Evolutionary conservation across 148 eudicot species (phyloP), one percentile per base, ranked within the genome.

Genomic region (Nepenthes mirabilis): DNA sequence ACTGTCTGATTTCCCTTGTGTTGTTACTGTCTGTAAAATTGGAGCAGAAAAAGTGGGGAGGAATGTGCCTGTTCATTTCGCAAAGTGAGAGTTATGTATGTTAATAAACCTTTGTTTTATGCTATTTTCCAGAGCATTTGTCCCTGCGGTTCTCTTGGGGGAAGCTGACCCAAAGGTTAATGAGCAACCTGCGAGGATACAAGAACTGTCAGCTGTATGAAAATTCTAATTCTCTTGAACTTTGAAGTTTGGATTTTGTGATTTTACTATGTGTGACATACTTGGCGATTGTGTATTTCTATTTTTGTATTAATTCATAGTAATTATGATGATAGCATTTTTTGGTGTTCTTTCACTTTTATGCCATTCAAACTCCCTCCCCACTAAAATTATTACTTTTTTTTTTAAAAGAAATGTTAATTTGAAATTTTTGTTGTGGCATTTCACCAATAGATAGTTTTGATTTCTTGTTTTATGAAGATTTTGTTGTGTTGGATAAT

Each of bases 101-200:
- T 32, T 9, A 34, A n/a, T 9, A 58, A 43, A 45, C 57, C 23
- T 11, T 1, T 58, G 36, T 34, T 12, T 60, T 59, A 23, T 65
- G 48, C 54, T 73, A 35, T 67, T 37, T 63, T 56, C 47, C 80
- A 91, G 98, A 73, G 98, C 98, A 65, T 88, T 85, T 82, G 98
- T 91, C 64, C 98, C 98, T n/a, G 98, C 96, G 33, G 96, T 91
- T 53, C 71, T 91, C 63, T 72, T 91, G 74, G 98, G 98, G 60
- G 98, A 88, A 73, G 72, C 91, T 45, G 94, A 91, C 65, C 66
- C 84, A 45, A 91, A 91, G 77, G 74, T 43, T 59, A 80, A 72
- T 70, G 97, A 91, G 60, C 93, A 81, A 70, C 77, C 90, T 35
- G 54, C 88, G 52, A 91, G 80, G 83, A 49, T 68, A 52, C 94